A percentile compares a stretch with the other conserved stretches of the same genome.
These are phyloP conservation scores for Dalechampia spathulata DNA, from an alignment of 441 rosid species.

Conservation along the genomic window DNA sequence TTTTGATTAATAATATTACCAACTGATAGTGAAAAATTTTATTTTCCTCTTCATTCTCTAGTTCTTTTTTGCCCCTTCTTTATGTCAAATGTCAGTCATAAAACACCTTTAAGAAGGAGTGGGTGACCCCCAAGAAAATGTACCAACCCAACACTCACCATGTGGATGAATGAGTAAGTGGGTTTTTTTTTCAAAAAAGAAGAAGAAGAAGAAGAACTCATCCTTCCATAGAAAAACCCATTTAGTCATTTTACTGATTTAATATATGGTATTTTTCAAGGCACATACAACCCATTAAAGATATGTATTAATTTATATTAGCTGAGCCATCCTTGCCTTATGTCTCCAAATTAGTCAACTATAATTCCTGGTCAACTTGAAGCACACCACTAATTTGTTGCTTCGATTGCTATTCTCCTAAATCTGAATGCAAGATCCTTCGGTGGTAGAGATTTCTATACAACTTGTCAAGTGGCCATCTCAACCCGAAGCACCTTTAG, in stretches of 20 bases:
- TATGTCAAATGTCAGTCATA: constrained; percentile 10
- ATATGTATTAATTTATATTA: too few relatives aligned
- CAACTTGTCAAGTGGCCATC: constrained; percentile 9
- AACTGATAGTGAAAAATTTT: too few relatives aligned
- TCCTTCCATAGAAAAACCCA: constrained; percentile 9
- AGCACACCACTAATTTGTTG: background rate
- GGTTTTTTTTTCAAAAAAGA: constrained; percentile 15
- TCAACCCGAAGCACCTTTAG: background rate
- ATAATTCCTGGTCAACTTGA: constrained; percentile 17
- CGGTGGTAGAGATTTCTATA: constrained; percentile 4
- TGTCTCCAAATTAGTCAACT: constrained; percentile 14
- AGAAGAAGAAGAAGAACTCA: too few relatives aligned
- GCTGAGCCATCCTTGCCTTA: constrained; percentile 10
- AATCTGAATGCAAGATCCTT: constrained; percentile 11
- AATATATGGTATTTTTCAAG: background rate
- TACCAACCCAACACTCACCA: constrained; percentile 27
- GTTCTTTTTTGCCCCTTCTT: background rate
- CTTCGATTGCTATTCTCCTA: background rate
- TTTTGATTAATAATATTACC: too few relatives aligned
- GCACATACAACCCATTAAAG: too few relatives aligned
- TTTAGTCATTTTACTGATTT: too few relatives aligned
- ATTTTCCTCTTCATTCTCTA: background rate
- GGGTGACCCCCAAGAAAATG: constrained; percentile 13
- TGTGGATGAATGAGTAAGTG: constrained; percentile 30
- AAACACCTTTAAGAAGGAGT: background rate